Evolutionary conservation across 768 basidiomycete species (phyloP).

Genomic region (Rhodotorula babjevae): DNA sequence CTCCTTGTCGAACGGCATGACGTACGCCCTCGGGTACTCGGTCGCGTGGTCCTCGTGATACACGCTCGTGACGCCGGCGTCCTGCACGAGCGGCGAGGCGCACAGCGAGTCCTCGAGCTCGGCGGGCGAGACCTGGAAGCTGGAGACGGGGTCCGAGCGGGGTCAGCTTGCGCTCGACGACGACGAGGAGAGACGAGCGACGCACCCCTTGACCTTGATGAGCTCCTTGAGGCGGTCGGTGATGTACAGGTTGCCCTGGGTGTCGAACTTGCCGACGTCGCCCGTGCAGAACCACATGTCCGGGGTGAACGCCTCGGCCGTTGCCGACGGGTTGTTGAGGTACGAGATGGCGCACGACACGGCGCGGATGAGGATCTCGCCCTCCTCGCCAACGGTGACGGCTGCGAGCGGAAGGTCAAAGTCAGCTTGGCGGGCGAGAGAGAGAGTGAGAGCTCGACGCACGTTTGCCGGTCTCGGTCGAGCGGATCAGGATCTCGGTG

Average conservation of each 20-base stretch:
- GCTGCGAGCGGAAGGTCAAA: not conserved
- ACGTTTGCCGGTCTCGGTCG: slow-evolving; percentile 27
- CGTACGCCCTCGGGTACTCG: slow-evolving; percentile 42
- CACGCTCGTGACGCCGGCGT: slow-evolving; percentile 41
- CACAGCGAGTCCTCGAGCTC: slow-evolving; percentile 43
- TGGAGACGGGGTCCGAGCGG: not conserved
- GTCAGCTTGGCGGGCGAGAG: not conserved
- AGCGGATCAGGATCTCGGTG: slow-evolving; percentile 34
- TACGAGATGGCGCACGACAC: slow-evolving; percentile 40
- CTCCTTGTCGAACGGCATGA: slow-evolving; percentile 41
- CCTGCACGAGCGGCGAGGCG: slow-evolving; percentile 37
- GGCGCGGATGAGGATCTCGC: slow-evolving; percentile 41
- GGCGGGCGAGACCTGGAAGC: slow-evolving; percentile 43
- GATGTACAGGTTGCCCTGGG: slow-evolving; percentile 34
- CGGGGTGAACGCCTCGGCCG: slow-evolving; percentile 33
- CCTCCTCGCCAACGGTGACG: slow-evolving; percentile 24
- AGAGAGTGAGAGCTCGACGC: not conserved
- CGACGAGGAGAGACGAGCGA: too few species aligned
- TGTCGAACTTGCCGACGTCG: slow-evolving; percentile 42
- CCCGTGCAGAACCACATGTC: slow-evolving; percentile 44
- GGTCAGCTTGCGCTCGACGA: not conserved
- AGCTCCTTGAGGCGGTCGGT: slow-evolving; percentile 41
- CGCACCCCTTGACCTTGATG: slow-evolving; percentile 44
- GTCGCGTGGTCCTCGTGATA: slow-evolving; percentile 43
- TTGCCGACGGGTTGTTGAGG: slow-evolving; percentile 41